Conservation (phyloP, 2,329 filamentous ascomycete species). For the Bipolaris zeicola region DNA sequence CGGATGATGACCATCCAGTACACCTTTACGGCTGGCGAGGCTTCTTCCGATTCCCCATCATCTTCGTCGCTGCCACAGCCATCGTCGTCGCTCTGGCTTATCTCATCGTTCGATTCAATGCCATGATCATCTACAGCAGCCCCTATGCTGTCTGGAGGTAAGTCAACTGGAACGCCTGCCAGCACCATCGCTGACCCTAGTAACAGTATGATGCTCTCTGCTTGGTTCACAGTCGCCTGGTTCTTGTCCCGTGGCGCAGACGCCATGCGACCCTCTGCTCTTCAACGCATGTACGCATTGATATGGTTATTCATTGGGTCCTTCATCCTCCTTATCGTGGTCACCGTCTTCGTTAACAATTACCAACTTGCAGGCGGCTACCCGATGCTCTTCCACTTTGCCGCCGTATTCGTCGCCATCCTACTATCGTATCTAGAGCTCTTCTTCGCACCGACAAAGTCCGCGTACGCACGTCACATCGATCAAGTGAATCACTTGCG, state of each 20-base stretch:
- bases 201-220: conserved; percentile 74
- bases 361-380: conserved; percentile 77
- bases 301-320: conserved; percentile 82
- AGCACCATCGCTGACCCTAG: conserved; percentile 4
- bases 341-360: conserved; percentile 77
- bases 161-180: conserved; percentile 2
- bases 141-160: conserved; percentile 79
- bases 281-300: conserved; percentile 79
- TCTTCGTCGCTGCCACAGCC: conserved; percentile 69
- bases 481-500: conserved; percentile 29
- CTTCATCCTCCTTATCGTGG: conserved; percentile 73
- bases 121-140: conserved; percentile 88
- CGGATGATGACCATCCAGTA: conserved; percentile 65
- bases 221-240: conserved; percentile 84
- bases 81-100: conserved; percentile 75
- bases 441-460: conserved; percentile 72
- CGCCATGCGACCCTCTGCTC: conserved; percentile 79
- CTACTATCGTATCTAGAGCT: conserved; percentile 79
- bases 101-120: conserved; percentile 81
- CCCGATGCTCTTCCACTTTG: conserved; percentile 78
- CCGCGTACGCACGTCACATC: conserved; percentile 67
- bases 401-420: conserved; percentile 73
- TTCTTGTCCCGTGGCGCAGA: conserved; percentile 78
- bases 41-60: conserved; percentile 81
- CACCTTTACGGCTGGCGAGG: conserved; percentile 77